Evolutionary conservation across 2,329 filamentous ascomycete genomes (phyloP).

Genomic region (Neoscytalidium dimidiatum): DNA sequence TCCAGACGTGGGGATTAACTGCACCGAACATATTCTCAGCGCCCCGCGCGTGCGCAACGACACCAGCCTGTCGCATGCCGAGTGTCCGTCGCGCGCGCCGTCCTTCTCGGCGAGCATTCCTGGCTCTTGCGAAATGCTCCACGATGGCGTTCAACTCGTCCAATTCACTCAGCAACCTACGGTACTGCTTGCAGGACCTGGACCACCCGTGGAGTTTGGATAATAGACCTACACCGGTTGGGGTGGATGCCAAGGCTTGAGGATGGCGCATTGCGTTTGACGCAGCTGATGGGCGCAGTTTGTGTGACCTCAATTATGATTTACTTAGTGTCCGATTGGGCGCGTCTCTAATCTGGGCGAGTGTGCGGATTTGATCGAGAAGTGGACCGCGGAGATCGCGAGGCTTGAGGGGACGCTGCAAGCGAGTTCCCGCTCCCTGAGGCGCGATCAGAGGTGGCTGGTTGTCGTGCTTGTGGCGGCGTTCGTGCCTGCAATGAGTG

Average conservation of each 20-base stretch:
- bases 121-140: background rate
- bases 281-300: background rate
- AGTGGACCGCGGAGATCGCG: background rate
- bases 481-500: background rate
- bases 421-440: background rate
- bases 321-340: background rate
- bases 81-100: background rate
- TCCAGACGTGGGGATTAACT: background rate
- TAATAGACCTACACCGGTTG: background rate
- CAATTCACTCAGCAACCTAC: background rate
- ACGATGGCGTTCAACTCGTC: background rate
- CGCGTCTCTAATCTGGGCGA: background rate
- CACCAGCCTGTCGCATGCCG: background rate
- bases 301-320: background rate
- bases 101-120: background rate
- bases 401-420: background rate
- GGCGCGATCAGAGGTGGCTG: background rate
- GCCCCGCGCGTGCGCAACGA: background rate
- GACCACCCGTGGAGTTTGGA: background rate
- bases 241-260: no score
- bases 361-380: background rate
- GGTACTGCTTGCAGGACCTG: background rate
- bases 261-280: background rate
- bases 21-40: background rate
- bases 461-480: background rate